Base-by-base conservation (phyloP, 192 early-diverging fungal genomes). In the Coemansia sp. region DNA sequence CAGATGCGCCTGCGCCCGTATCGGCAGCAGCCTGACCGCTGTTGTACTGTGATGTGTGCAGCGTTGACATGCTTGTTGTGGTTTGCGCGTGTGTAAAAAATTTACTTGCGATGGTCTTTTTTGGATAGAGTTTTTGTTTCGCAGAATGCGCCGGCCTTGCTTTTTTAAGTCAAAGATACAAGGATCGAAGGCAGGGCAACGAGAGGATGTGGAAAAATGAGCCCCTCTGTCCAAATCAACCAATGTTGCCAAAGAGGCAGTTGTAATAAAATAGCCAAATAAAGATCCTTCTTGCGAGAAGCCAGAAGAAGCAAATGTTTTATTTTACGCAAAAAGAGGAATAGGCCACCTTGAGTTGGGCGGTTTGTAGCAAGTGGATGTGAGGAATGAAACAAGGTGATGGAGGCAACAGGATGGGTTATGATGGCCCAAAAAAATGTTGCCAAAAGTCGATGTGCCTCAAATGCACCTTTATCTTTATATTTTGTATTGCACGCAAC, bases 21-120 rank as follows among this genome's bases (percentile, higher is more conserved):
- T 60, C 47, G 48, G 58, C 49, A n/a, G 73, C 54, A 7, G 78
- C 52, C 78, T 81, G 78, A 31, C 68, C 60, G 54, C 59, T 68
- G 66, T 27, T 65, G 78, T 81, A 81, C 25, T 65, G 68, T 38
- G 70, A 72, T 74, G 78, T 74, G 66, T 81, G 78, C 48, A 81
- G 71, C 26, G 78, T 81, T 23, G 78, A 81, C 78, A 80, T 79
- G 54, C 24, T 21, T 50, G 22, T 26, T 31, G 16, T 55, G n/a
- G 16, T 55, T 55, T 55, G 14, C 9, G 38, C 2, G 38, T 14
- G 9, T 14, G 38, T 31, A 54, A 28, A 23, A 28, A 51, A 51
- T 19, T 5, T 30, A 22, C 9, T 19, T 5, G 47, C 44, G 61
- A 14, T 50, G 41, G n/a, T n/a, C n/a, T n/a, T n/a, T n/a, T n/a